phyloP scores from a whole-genome alignment of 768 basidiomycete genomes.

The Phaffia australis region DNA sequence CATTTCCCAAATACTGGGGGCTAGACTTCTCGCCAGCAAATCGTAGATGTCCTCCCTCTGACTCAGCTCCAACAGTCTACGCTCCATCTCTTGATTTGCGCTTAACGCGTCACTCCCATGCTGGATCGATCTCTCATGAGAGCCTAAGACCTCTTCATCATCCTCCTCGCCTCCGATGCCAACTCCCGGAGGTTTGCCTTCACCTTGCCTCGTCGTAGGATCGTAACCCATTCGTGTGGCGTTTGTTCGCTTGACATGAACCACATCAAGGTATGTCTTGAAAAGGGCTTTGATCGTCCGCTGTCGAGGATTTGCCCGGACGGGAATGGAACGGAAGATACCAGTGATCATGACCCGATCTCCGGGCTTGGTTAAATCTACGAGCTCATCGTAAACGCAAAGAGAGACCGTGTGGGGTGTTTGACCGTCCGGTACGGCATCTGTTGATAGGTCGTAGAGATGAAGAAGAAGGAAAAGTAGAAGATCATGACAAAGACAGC shows the following conservation, averaged over 20 bases:
- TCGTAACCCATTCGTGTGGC: slow-evolving; percentile 60
- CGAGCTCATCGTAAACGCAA: slow-evolving; percentile 96
- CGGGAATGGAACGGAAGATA: slow-evolving; percentile 88
- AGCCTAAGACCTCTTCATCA: slow-evolving; percentile 46
- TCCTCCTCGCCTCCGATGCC: slow-evolving; percentile 57
- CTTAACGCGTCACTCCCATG: slow-evolving; percentile 38
- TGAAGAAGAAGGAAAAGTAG: not conserved
- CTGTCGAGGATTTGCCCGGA: slow-evolving; percentile 86
- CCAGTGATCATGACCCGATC: slow-evolving; percentile 83
- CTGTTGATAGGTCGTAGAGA: slow-evolving; percentile 37
- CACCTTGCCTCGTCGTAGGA: slow-evolving; percentile 52
- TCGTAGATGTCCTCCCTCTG: slow-evolving; percentile 73
- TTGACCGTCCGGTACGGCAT: slow-evolving; percentile 94
- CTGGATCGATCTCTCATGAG: slow-evolving; percentile 29
- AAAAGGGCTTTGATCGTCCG: slow-evolving; percentile 87
- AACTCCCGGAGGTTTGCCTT: slow-evolving; percentile 57
- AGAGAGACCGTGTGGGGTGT: slow-evolving; percentile 95
- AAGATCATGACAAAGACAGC: not conserved
- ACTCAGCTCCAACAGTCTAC: slow-evolving; percentile 62
- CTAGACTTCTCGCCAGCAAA: slow-evolving; percentile 67
- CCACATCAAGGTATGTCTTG: slow-evolving; percentile 94
- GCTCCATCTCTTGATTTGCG: slow-evolving; percentile 63
- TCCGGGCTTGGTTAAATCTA: slow-evolving; percentile 91
- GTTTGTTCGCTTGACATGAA: slow-evolving; percentile 71
- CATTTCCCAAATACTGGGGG: slow-evolving; percentile 95